Conservation (phyloP, 2,329 filamentous ascomycete species). For the Pseudopyrenochaeta lycopersici region DNA sequence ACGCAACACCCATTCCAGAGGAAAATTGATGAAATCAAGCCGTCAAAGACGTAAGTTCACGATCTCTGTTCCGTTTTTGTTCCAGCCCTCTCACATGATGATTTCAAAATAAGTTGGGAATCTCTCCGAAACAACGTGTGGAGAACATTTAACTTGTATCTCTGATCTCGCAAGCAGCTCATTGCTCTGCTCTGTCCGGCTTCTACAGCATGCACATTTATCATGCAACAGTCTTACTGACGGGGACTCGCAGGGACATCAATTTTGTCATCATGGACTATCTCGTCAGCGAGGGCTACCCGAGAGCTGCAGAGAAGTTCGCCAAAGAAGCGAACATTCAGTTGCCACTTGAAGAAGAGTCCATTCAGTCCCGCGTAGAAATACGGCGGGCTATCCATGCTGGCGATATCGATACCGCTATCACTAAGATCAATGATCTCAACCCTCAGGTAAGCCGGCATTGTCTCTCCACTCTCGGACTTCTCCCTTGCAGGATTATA, state of each 20-base stretch:
- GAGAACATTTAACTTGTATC: constrained; percentile 87
- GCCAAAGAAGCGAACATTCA: constrained; percentile 90
- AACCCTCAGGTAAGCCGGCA: constrained; percentile 86
- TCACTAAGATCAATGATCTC: constrained; percentile 86
- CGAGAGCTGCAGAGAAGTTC: constrained; percentile 90
- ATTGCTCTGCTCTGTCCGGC: constrained; percentile 17
- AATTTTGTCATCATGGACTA: constrained; percentile 97
- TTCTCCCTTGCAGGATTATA: constrained; percentile 85
- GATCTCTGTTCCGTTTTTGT: constrained; percentile 3
- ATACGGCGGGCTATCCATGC: constrained; percentile 86
- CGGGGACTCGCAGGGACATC: constrained; percentile 74
- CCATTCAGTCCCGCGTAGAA: constrained; percentile 79
- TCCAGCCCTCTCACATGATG: constrained; percentile 71
- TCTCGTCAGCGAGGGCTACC: constrained; percentile 93
- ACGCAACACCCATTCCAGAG: constrained; percentile 78
- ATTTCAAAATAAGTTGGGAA: constrained; percentile 93
- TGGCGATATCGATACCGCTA: constrained; percentile 85
- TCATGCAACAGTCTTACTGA: constrained; percentile 28
- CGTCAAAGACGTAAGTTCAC: constrained; percentile 82
- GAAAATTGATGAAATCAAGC: constrained; percentile 83
- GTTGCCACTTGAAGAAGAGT: constrained; percentile 74
- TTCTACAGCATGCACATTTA: not conserved
- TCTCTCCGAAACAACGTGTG: constrained; percentile 99
- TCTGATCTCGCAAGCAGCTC: constrained; percentile 62
- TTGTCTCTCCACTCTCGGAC: not conserved